phyloP scores from a whole-genome alignment of 805 yeast species.

The Kuraishia molischiana region DNA sequence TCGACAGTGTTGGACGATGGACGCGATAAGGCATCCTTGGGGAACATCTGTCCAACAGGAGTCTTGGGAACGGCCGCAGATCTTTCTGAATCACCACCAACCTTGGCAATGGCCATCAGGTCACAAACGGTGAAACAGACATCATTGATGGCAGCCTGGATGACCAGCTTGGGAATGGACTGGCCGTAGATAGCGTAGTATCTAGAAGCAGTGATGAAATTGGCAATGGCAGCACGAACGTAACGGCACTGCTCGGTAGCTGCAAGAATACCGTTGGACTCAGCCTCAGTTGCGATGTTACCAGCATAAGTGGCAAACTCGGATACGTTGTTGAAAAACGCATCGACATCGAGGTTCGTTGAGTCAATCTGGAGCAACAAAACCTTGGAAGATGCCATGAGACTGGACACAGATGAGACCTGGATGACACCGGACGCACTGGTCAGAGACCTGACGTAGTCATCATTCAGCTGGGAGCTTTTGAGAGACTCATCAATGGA shows the following conservation, averaged over 20 bases:
- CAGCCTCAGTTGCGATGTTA: conserved; percentile 16
- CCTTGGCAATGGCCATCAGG: conserved; percentile 42
- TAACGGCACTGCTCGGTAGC: conserved; percentile 29
- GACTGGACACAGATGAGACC: conserved; percentile 28
- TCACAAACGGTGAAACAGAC: conserved; percentile 58
- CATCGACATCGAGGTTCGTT: conserved; percentile 20
- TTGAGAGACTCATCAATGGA: conserved; percentile 6
- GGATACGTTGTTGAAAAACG: conserved; percentile 42
- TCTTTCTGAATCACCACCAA: conserved; percentile 9
- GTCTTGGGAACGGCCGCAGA: neutral
- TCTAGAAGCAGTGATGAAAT: conserved; percentile 67
- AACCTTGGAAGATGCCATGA: conserved; percentile 39
- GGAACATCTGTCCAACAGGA: neutral
- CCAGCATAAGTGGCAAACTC: conserved; percentile 12
- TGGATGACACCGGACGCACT: conserved; percentile 25
- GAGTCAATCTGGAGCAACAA: conserved; percentile 21
- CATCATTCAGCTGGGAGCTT: conserved; percentile 7
- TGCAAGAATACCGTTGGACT: conserved; percentile 9
- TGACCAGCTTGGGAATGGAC: conserved; percentile 59
- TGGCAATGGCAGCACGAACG: conserved; percentile 61
- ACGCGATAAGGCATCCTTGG: neutral
- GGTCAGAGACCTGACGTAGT: neutral
- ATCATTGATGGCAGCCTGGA: conserved; percentile 72
- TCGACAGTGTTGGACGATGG: neutral
- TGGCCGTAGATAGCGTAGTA: conserved; percentile 56